Evolutionary conservation across 192 early-diverging fungal genomes (phyloP).

Genomic region (Rhizoclosmatium sp.): DNA sequence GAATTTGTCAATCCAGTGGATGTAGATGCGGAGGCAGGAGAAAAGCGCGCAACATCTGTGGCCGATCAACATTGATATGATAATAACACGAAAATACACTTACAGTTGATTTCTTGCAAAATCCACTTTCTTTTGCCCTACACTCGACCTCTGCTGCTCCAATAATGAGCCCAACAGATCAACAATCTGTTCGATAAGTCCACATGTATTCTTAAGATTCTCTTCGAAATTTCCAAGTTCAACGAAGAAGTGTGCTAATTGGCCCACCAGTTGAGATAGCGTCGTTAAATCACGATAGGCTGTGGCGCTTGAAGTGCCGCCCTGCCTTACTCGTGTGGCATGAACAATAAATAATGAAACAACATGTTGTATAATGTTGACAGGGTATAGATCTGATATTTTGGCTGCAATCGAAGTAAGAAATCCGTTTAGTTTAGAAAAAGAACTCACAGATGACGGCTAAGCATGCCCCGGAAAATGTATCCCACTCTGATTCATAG

Average conservation of each 20-base stretch:
- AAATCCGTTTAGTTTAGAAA: not conserved
- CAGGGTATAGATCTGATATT: constrained; percentile 36
- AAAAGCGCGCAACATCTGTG: not conserved
- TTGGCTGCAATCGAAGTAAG: constrained; percentile 35
- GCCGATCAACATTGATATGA: not conserved
- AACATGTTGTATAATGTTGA: constrained; percentile 25
- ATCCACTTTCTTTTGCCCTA: no score
- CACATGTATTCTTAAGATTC: constrained; percentile 1
- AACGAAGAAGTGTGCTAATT: constrained; percentile 9
- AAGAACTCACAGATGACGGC: not conserved
- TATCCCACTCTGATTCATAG: constrained; percentile 18
- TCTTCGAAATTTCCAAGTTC: constrained; percentile 18
- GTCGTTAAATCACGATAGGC: not conserved
- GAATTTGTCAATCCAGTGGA: constrained; percentile 25
- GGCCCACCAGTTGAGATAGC: constrained; percentile 6
- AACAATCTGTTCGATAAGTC: not conserved
- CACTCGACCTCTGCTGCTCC: no score
- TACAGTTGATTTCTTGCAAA: not conserved
- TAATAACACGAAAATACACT: no score
- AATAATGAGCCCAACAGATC: not conserved
- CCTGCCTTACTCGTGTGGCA: not conserved
- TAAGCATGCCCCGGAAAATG: constrained; percentile 17
- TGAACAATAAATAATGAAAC: constrained; percentile 5
- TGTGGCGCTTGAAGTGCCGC: not conserved
- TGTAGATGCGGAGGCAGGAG: constrained; percentile 6